A percentile compares a stretch with the other conserved stretches of the same genome.
phyloP scores from a whole-genome alignment of 225 moss, liverwort and hornwort genomes.

The Physcomitrium patens region DNA sequence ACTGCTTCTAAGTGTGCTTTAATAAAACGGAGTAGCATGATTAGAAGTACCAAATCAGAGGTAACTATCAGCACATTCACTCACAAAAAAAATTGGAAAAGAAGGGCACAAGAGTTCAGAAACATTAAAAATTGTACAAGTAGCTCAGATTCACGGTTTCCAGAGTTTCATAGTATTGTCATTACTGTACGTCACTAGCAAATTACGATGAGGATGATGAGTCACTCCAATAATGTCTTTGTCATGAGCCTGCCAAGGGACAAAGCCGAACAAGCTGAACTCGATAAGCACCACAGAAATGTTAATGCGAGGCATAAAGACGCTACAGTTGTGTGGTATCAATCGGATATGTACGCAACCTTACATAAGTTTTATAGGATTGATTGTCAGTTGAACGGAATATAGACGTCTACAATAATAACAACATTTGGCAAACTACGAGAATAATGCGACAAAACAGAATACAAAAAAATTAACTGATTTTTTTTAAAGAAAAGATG shows the following conservation, averaged over 20 bases:
- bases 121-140: conserved; percentile 32
- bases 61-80: conserved; percentile 14
- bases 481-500: neutral
- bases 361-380: neutral
- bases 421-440: too few species aligned
- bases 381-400: neutral
- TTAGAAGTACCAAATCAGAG: neutral
- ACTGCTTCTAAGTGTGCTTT: too few species aligned
- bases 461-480: neutral
- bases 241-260: conserved; percentile 81
- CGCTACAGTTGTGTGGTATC: too few species aligned
- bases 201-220: conserved; percentile 96
- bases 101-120: neutral
- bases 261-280: neutral
- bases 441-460: neutral
- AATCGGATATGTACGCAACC: neutral
- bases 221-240: conserved; percentile 98
- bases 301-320: neutral
- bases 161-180: conserved; percentile 98
- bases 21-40: too few species aligned
- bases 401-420: too few species aligned
- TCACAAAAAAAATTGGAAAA: neutral
- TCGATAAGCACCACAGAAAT: neutral
- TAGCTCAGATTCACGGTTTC: conserved; percentile 67
- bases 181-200: conserved; percentile 92